Evolutionary conservation across 2,329 filamentous ascomycete genomes (phyloP), one percentile per base, ranked within the genome.

Genomic region (Aspergillus thermomutatus): DNA sequence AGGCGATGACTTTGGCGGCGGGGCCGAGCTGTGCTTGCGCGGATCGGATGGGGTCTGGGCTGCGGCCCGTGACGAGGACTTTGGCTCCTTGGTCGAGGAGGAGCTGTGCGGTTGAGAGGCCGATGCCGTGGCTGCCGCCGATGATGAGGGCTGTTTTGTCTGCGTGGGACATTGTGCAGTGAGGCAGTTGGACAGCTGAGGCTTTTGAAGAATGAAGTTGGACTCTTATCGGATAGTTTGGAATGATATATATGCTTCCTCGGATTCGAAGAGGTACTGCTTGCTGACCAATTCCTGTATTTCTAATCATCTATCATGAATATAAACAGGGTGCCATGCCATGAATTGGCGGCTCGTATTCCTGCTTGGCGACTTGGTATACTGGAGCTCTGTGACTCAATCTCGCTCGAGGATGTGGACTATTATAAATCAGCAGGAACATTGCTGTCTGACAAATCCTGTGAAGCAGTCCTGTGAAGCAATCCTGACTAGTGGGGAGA

Each of bases 81-180:
- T 56, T 23, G 23, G 53, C 45, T 17, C 50, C 56, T 1, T 47
- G n/a, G 14, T 52, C 11, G 3, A 52, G 17, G 17, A 60, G 58
- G 21, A 60, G 48, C 19, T 60, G 50, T 10, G 56, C 56, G 1
- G 58, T 58, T 27, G 56, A 46, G n/a, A 58, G 56, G 17, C 58
- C 56, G 21, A 60, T 60, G 6, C 58, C 58, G 40, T 60, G 58
- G n/a, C 47, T 60, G 27, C 56, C 58, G 6, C 58, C 58, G 25
- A 60, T 48, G 10, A 60, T 47, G 26, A 60, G 19, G 14, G 48
- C 56, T 45, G 40, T 56, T 31, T 46, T 60, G 56, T 37, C 31
- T 1, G 49, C 10, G 45, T 58, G 52, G 2, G 41, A 37, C n/a
- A 37, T 37, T 17, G 31, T 4, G 6, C 11, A 2, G 11, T 14